Evolutionary conservation across 1,139 yeast species (phyloP), one percentile per base, ranked within the genome.

Genomic region (Sugiyamaella xylanicola): DNA sequence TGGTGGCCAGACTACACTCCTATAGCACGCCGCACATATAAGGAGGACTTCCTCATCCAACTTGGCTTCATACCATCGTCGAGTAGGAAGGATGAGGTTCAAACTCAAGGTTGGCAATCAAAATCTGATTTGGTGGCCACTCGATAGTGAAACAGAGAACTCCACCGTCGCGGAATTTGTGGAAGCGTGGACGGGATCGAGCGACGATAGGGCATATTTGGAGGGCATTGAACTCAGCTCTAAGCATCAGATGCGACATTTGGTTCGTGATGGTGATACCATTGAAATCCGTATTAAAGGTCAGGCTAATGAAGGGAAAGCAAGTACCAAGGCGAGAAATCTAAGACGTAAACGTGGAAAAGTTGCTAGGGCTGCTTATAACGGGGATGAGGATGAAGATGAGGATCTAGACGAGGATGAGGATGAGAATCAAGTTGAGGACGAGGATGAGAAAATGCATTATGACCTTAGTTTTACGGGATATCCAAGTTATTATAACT

Each of bases 291-390:
- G 40, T 41, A 37, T 21, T 5, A n/a, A 40, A 36, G 52, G 44
- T 3, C 27, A 51, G 2, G 60, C 62, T 15, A 59, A 60, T 9
- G 46, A 46, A 2, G 65, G 65, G 19, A 46, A 39, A 8, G 22
- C 43, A n/a, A 48, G 57, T 4, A 63, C 65, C 1, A 55, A 55
- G 35, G 45, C 48, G 21, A 32, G 65, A 22, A 63, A 61, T 51
- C 48, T 41, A 17, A 54, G 62, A 36, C 42, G 58, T 1, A 56
- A 55, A 35, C 43, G 47, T 17, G 4, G 20, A 25, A 32, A 22
- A n/a, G 17, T 13, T 16, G n/a, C 21, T 15, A 44, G 17, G 35
- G 47, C 40, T 20, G 51, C 16, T 13, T 27, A 35, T 16, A 22
- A 22, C 16, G 51, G 5, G 13, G 20, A 17, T 29, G 27, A 20